Percentiles rank a stretch among this genome's conserved stretches.
phyloP scores from a whole-genome alignment of 1,284 basidiomycete species.

The Singerocomus inundabilis region DNA sequence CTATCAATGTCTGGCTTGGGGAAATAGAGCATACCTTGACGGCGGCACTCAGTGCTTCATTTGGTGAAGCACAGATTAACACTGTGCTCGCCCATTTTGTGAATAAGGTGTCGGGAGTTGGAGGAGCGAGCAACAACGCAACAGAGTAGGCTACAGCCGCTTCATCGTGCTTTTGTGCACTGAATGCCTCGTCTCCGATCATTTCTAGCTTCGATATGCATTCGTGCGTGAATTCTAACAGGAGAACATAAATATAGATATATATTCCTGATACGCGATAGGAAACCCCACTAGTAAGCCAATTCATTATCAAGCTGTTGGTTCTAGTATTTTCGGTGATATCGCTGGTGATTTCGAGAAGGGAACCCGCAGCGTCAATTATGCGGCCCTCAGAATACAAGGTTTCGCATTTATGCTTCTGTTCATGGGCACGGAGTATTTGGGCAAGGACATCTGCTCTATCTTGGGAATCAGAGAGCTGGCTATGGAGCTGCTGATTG shows the following conservation, averaged over 20 bases:
- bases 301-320: conserved; percentile 1
- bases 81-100: conserved; percentile 6
- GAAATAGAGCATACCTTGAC: no score
- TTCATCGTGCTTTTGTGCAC: not conserved
- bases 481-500: not conserved
- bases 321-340: not conserved
- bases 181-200: no score
- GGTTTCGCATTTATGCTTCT: no score
- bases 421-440: conserved; percentile 1
- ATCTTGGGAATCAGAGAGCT: not conserved
- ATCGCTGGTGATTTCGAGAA: not conserved
- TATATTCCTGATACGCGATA: not conserved
- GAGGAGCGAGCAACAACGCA: conserved; percentile 1
- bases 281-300: conserved; percentile 5
- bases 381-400: not conserved
- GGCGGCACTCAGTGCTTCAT: not conserved
- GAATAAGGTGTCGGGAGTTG: not conserved
- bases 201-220: conserved; percentile 4
- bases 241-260: not conserved
- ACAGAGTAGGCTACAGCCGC: conserved; percentile 4
- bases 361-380: not conserved
- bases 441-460: not conserved
- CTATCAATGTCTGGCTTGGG: no score
- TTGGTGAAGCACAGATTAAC: not conserved
- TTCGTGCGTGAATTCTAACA: conserved; percentile 8